Conservation (phyloP, 805 yeast species). For the Nakazawaea ambrosiae region DNA sequence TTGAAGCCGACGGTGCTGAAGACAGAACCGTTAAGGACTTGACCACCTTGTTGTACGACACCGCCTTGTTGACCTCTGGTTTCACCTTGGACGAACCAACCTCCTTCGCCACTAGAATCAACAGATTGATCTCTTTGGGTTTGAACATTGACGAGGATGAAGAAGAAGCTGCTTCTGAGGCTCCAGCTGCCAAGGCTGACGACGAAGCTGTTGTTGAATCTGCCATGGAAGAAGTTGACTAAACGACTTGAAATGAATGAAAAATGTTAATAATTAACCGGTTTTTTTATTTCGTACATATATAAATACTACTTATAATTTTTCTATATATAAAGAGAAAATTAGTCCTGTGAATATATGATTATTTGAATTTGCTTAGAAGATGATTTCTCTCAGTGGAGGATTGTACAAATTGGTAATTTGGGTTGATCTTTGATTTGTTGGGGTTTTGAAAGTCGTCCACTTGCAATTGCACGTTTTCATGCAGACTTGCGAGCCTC, state of each 20-base stretch:
- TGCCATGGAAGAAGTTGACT: constrained; percentile 99
- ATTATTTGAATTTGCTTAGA: too few species aligned
- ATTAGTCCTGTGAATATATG: too few species aligned
- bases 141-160: constrained; percentile 94
- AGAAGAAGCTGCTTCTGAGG: constrained; percentile 36
- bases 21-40: constrained; percentile 98
- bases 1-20: constrained; percentile 94
- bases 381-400: too few species aligned
- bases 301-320: too few species aligned
- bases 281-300: neutral
- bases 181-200: constrained; percentile 36
- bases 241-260: constrained; percentile 19
- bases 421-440: constrained; percentile 13
- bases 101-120: constrained; percentile 94
- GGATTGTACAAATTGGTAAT: constrained; percentile 12
- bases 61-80: constrained; percentile 97
- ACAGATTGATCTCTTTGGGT: constrained; percentile 96
- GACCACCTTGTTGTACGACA: constrained; percentile 93
- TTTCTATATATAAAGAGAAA: too few species aligned
- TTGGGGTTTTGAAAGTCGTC: constrained; percentile 24
- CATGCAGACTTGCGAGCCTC: neutral
- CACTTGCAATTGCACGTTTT: constrained; percentile 8
- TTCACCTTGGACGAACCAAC: constrained; percentile 98
- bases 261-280: neutral
- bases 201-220: constrained; percentile 78